These are phyloP conservation scores for Ajuga reptans DNA, from an alignment of 305 asterid genomes.

Conservation along the genomic window DNA sequence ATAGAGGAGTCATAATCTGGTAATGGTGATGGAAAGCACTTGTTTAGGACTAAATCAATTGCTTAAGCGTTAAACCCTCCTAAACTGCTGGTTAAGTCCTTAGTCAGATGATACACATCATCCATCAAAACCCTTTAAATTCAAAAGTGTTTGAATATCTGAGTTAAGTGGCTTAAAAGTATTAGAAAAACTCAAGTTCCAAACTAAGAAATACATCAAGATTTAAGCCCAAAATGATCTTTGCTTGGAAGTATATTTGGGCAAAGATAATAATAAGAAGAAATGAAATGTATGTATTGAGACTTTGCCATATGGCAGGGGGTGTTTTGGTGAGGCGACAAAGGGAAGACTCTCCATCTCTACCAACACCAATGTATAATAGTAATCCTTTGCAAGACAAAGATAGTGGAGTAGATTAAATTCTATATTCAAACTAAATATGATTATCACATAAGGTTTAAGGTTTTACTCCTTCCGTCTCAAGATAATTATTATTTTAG, in stretches of 20 bases:
- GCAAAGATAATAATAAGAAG: constrained; percentile 7
- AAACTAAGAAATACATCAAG: neutral
- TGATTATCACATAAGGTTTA: constrained; percentile 14
- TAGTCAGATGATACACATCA: constrained; percentile 20
- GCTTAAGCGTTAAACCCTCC: constrained; percentile 77
- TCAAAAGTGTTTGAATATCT: constrained; percentile 18
- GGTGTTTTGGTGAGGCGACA: constrained; percentile 30
- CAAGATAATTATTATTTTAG: too few species aligned
- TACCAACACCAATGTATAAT: constrained; percentile 27
- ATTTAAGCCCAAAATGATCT: constrained; percentile 25
- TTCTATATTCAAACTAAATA: constrained; percentile 18
- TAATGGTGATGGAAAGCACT: constrained; percentile 33
- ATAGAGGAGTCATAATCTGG: constrained; percentile 14
- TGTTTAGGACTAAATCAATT: constrained; percentile 33
- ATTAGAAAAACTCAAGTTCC: constrained; percentile 7
- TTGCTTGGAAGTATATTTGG: constrained; percentile 56
- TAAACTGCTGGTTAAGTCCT: constrained; percentile 25
- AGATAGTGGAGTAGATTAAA: constrained; percentile 30
- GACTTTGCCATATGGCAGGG: constrained; percentile 28
- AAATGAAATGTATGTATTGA: neutral
- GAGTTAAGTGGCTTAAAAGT: constrained; percentile 54
- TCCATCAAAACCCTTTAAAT: constrained; percentile 2
- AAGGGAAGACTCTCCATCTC: constrained; percentile 31
- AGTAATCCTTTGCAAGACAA: too few species aligned
- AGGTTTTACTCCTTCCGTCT: too few species aligned